Evolutionary conservation across 139 green algal genomes (phyloP), one percentile per base, ranked within the genome.

Genomic region (Volvox reticuliferus): DNA sequence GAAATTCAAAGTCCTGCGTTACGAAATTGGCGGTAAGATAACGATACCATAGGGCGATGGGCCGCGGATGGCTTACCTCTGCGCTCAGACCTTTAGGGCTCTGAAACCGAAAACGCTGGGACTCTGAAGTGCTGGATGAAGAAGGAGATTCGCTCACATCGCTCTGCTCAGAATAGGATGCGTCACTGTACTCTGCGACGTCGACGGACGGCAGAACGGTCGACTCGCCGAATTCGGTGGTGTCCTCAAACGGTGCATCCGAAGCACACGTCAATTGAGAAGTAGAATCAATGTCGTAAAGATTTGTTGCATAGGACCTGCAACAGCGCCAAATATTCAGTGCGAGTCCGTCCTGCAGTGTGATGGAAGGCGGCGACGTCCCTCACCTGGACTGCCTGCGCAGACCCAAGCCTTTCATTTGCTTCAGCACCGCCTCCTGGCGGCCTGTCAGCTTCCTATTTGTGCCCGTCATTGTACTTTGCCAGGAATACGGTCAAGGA

Each of bases 261-360:
- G 71, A 76, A 24, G 86, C 86, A 18, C 61, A 37, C 0, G 86
- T 84, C 1, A 90, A 75, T 44, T 84, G 71, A 18, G 71, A 84
- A 19, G 44, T 89, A 18, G 69, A 82, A 16, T 90, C 86, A 12
- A 76, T 65, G 2, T 76, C 73, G 13, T 90, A 32, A 13, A 83
- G 50, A n/a, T 76, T 76, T 50, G 28, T 75, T 14, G 86, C 86
- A 35, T 90, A 90, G 22, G 86, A 90, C 86, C 86, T 90, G 73
- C 86, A 77, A 30, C 30, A 62, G n/a, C 30, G 12, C 63, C 6
- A 63, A 63, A 44, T 50, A 16, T 67, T 84, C 21, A 37, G 63
- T 68, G 78, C 65, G 44, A 55, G 44, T 55, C 28, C 28, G 2
- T 33, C 73, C 73, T 32, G n/a, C 2, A 80, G 73, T 32, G 28